Evolutionary conservation across 345 rosid species (phyloP).

Genomic region (Pistacia atlantica): DNA sequence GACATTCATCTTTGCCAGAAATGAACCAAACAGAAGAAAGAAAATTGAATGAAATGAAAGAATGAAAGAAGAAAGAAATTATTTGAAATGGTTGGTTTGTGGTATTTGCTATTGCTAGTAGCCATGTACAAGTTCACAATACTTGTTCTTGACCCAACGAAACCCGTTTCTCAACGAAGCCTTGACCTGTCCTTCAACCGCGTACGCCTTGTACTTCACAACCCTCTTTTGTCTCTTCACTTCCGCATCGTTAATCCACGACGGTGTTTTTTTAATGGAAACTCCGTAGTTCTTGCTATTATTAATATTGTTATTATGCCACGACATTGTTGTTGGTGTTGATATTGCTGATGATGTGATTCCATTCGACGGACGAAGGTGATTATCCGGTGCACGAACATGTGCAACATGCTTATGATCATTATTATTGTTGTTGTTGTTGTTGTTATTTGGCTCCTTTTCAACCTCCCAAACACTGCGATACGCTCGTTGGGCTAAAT

Average conservation of each 20-base stretch:
- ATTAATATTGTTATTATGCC: background rate
- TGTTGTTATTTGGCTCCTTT: background rate
- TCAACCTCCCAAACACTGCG: conserved; percentile 9
- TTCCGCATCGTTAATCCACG: conserved; percentile 31
- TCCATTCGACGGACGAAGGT: background rate
- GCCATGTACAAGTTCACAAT: conserved; percentile 30
- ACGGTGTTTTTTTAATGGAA: background rate
- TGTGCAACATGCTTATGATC: background rate
- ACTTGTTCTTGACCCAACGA: conserved; percentile 53
- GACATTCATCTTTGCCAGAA: too few relatives aligned
- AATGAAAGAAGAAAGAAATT: too few relatives aligned
- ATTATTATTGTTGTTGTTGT: background rate
- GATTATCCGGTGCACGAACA: background rate
- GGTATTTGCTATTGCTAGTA: conserved; percentile 17
- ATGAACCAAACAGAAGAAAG: too few relatives aligned
- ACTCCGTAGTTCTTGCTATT: background rate
- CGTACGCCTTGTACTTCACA: conserved; percentile 40
- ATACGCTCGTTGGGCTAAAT: background rate
- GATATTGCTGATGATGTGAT: background rate
- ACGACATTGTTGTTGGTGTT: background rate
- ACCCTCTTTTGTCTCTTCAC: conserved; percentile 45
- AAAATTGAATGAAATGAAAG: too few relatives aligned
- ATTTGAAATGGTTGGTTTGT: background rate
- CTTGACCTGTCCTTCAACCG: conserved; percentile 35
- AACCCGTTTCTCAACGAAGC: conserved; percentile 32